Evolutionary conservation across 106 monocot genomes (phyloP).

Genomic region (Phalaenopsis equestris): DNA sequence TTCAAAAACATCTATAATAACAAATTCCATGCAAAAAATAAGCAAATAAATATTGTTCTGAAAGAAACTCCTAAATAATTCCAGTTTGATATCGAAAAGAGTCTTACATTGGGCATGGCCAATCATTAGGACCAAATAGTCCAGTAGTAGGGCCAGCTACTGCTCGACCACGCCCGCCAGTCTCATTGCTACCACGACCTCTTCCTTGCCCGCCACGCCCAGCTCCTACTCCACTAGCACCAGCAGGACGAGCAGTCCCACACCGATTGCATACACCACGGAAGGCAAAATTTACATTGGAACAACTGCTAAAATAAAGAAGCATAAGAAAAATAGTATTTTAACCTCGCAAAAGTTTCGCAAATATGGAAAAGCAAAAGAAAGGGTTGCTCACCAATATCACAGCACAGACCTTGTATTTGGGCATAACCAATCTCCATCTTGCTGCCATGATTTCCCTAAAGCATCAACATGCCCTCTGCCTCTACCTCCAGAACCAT

Average conservation of each 20-base stretch:
- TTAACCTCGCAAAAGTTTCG: not conserved
- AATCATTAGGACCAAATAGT: conserved; percentile 99
- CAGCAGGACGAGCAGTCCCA: conserved; percentile 91
- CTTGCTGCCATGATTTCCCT: conserved; percentile 92
- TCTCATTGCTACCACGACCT: conserved; percentile 48
- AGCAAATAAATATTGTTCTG: not conserved
- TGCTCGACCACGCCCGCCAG: conserved; percentile 38
- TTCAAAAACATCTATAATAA: not conserved
- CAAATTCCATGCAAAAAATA: not conserved
- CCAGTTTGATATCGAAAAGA: not conserved
- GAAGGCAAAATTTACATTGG: conserved; percentile 98
- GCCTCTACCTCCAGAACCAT: conserved; percentile 52
- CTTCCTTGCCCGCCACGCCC: conserved; percentile 63
- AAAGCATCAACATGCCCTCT: conserved; percentile 63
- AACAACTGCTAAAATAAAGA: conserved; percentile 53
- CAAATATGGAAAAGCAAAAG: conserved; percentile 24
- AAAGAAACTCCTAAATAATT: not conserved
- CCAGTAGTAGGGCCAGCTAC: conserved; percentile 74
- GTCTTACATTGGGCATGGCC: conserved; percentile 97
- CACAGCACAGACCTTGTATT: conserved; percentile 99
- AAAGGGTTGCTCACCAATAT: conserved; percentile 94
- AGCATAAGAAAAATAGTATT: conserved; percentile 6
- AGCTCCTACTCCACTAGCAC: conserved; percentile 61
- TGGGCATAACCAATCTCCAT: conserved; percentile 98
- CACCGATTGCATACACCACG: conserved; percentile 98